A percentile compares a stretch with the other conserved stretches of the same genome.
Conservation (phyloP, 78 protist genomes). For the Dictyostelium brefeldianum region DNA sequence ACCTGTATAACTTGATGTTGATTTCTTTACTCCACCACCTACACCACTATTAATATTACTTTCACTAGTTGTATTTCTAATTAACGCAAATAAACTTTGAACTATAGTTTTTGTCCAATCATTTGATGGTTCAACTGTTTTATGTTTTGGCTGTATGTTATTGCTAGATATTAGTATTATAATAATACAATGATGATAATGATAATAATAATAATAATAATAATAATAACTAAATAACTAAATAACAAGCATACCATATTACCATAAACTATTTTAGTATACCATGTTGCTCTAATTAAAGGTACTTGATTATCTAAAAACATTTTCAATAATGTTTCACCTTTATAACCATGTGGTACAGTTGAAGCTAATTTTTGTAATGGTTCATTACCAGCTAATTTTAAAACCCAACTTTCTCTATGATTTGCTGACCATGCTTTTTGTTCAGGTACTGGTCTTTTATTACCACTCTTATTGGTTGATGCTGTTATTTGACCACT, state of each 20-base stretch:
- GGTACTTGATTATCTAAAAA: constrained; percentile 69
- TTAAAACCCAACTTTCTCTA: constrained; percentile 57
- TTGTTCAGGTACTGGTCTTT: constrained; percentile 47
- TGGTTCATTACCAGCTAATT: constrained; percentile 72
- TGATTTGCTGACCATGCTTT: constrained; percentile 36
- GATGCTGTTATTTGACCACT: not conserved
- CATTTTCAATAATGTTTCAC: constrained; percentile 61
- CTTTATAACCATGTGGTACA: constrained; percentile 73
- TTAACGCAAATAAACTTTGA: constrained; percentile 53
- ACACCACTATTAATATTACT: not conserved
- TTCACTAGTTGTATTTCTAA: constrained; percentile 37
- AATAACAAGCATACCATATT: constrained; percentile 43
- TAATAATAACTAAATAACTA: too few relatives aligned
- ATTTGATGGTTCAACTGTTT: constrained; percentile 50
- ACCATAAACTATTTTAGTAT: constrained; percentile 73
- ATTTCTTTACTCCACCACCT: not conserved
- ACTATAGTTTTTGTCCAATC: constrained; percentile 74
- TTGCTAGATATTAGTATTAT: not conserved
- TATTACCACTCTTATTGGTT: constrained; percentile 5
- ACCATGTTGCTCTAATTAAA: constrained; percentile 75
- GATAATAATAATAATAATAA: too few relatives aligned
- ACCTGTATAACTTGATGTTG: not conserved
- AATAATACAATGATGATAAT: not conserved
- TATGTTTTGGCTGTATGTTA: constrained; percentile 73
- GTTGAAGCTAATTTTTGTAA: constrained; percentile 32